Evolutionary conservation across 169 alveolate genomes (phyloP).

Genomic region (Plasmodium relictum): DNA sequence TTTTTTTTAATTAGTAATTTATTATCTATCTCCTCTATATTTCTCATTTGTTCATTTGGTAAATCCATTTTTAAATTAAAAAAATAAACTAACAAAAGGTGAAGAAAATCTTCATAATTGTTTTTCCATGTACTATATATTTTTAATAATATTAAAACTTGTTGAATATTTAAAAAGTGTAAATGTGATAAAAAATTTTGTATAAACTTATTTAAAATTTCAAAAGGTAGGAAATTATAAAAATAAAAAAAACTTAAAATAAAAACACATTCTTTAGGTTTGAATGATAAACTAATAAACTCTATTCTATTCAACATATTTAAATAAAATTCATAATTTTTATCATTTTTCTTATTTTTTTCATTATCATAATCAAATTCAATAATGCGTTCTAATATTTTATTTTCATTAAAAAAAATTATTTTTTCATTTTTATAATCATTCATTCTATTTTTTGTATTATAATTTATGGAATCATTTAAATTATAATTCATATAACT

Average conservation of each 20-base stretch:
- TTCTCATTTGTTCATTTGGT: background rate
- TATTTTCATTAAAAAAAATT: background rate
- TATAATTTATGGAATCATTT: background rate
- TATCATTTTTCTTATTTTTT: background rate
- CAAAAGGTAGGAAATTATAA: constrained; percentile 5
- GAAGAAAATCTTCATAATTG: constrained; percentile 20
- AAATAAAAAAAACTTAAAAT: constrained; percentile 19
- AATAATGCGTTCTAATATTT: background rate
- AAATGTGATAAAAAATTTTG: constrained; percentile 12
- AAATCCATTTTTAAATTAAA: background rate
- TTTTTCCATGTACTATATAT: constrained; percentile 20
- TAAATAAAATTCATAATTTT: background rate
- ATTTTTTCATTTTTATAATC: background rate
- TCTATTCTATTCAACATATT: constrained; percentile 19
- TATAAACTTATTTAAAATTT: constrained; percentile 14
- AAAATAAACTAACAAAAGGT: constrained; percentile 13
- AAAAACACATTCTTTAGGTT: constrained; percentile 6
- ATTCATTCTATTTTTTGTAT: background rate
- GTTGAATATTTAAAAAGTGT: background rate
- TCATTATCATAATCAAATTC: background rate
- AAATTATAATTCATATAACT: background rate
- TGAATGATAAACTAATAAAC: constrained; percentile 28
- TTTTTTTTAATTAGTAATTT: too few species aligned
- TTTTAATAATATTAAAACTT: constrained; percentile 10
- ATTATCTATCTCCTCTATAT: background rate